phyloP scores from a whole-genome alignment of 2,329 filamentous ascomycete species.

The Thermoascus crustaceus region DNA sequence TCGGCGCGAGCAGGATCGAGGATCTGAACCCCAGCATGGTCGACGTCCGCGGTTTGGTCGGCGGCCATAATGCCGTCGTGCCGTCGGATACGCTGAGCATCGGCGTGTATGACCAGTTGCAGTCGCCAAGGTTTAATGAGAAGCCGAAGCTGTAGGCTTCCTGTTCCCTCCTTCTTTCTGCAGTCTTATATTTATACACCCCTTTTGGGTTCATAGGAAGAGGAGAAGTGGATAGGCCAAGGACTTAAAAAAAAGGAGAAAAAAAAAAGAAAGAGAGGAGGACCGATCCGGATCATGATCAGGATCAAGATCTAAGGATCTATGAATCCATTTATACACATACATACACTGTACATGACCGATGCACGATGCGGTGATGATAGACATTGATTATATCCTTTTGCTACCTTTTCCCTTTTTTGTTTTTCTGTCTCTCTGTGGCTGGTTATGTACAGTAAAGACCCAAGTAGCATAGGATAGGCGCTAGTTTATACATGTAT shows the following conservation, averaged over 20 bases:
- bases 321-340: no score
- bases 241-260: background rate
- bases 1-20: slow-evolving; percentile 66
- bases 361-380: no score
- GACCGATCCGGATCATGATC: no score
- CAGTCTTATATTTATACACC: background rate
- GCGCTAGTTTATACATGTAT: no score
- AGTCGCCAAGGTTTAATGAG: slow-evolving; percentile 41
- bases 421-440: no score
- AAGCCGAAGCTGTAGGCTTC: slow-evolving; percentile 36
- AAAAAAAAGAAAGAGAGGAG: background rate
- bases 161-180: background rate
- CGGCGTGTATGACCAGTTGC: slow-evolving; percentile 49
- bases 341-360: no score
- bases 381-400: no score
- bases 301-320: no score
- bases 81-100: slow-evolving; percentile 55
- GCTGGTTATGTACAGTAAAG: no score
- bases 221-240: background rate
- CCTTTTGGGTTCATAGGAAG: background rate
- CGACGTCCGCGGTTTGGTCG: slow-evolving; percentile 61
- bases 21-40: slow-evolving; percentile 75
- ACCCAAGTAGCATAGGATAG: no score
- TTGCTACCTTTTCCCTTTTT: no score
- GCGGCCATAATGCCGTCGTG: slow-evolving; percentile 49